Evolutionary conservation across 2,329 filamentous ascomycete genomes (phyloP).

Genomic region (Microsporum ferrugineum): DNA sequence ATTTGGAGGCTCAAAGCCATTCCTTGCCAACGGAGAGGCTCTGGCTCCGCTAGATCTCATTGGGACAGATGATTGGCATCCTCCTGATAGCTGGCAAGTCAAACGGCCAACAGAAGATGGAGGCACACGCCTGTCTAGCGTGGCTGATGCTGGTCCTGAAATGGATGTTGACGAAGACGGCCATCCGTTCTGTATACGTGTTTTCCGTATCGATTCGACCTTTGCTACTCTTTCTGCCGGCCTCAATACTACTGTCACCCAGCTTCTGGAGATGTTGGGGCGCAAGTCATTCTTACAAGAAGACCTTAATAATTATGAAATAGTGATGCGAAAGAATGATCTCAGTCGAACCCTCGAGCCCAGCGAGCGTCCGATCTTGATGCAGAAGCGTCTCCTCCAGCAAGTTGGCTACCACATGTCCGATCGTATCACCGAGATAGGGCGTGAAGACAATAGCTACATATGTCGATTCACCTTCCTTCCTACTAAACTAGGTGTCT

Average conservation of each 20-base stretch:
- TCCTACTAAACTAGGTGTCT: conserved; percentile 74
- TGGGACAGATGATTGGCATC: conserved; percentile 62
- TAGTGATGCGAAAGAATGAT: conserved; percentile 88
- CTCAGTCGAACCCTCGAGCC: conserved; percentile 68
- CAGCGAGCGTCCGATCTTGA: conserved; percentile 70
- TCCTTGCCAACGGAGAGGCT: conserved; percentile 18
- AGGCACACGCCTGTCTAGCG: conserved; percentile 41
- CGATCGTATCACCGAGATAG: conserved; percentile 84
- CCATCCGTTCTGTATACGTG: conserved; percentile 77
- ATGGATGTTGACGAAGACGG: conserved; percentile 63
- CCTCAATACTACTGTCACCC: conserved; percentile 70
- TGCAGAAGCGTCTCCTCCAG: conserved; percentile 83
- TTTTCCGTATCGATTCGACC: conserved; percentile 86
- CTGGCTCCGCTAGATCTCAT: conserved; percentile 17
- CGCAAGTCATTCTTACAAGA: conserved; percentile 92
- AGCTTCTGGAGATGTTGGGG: conserved; percentile 79
- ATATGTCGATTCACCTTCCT: conserved; percentile 92
- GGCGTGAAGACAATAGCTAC: conserved; percentile 94
- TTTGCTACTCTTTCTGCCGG: conserved; percentile 84
- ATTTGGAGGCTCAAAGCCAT: conserved; percentile 23
- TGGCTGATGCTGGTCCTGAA: conserved; percentile 31
- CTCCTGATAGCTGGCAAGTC: conserved; percentile 93
- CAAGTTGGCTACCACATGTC: conserved; percentile 81
- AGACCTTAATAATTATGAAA: conserved; percentile 85
- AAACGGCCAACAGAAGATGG: conserved; percentile 45